Evolutionary conservation across 176 grass and related monocot genomes (phyloP).

Genomic region (Tuctoria greenei): DNA sequence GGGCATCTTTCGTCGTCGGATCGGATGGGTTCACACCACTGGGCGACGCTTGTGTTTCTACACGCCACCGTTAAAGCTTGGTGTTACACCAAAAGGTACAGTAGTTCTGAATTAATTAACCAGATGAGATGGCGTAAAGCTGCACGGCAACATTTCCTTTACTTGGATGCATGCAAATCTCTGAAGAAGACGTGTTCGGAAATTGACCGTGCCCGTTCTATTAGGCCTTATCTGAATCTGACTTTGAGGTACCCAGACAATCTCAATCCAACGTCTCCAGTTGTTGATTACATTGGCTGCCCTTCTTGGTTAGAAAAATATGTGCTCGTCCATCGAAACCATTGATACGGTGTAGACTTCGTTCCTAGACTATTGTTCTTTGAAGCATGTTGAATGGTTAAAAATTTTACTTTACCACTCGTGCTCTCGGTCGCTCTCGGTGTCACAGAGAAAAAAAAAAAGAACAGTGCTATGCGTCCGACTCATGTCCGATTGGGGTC

Average conservation of each 20-base stretch:
- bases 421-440: not conserved
- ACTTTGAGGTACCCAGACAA: not conserved
- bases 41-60: not conserved
- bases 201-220: not conserved
- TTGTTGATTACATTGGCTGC: not conserved
- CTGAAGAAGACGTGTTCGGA: not conserved
- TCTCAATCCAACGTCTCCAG: not conserved
- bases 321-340: not conserved
- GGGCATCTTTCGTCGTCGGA: not conserved
- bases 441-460: no score
- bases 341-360: not conserved
- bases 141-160: not conserved
- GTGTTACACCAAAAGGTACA: no score
- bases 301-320: not conserved
- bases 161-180: not conserved
- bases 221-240: not conserved
- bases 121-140: not conserved
- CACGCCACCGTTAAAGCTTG: no score
- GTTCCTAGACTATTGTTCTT: not conserved
- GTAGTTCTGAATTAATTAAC: no score
- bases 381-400: not conserved
- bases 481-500: no score
- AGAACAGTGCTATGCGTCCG: no score
- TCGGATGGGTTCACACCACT: constrained; percentile 8
- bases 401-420: not conserved